Base-by-base conservation (phyloP, 139 green algal species). In the Trebouxia sp. region DNA sequence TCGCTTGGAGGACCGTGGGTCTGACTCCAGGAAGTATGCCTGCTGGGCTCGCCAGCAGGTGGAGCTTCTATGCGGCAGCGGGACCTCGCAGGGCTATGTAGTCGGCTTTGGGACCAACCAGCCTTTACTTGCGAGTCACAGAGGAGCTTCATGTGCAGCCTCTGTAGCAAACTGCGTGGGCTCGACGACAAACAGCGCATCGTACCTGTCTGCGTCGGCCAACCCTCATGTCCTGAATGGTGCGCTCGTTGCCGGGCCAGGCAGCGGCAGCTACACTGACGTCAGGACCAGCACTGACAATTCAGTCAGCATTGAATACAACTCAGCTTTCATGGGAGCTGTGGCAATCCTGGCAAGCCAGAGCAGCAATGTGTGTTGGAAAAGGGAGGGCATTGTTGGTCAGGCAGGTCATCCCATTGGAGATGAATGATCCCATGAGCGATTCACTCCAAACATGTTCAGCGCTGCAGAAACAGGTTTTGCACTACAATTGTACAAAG, bases 1-100 rank as follows among this genome's bases (percentile, higher is more conserved):
- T 47, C 32, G 47, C 12, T 4, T 41, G 4, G 28, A 47, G 45
- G 42, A 39, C 43, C 38, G 50, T 53, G 8, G 32, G 0, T 43
- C 51, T 35, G 28, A 75, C 0, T 48, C 26, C 41, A 47, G 72
- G 37, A 45, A 48, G 69, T 87, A 87, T 76, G 55, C 55, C n/a
- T 94, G 90, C 89, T 92, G 90, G 81, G 88, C 72, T 15, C 82
- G 88, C 51, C 84, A 82, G 1, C 80, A 94, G 81, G 39, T 91
- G 28, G 75, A 85, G 9, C 89, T 90, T 80, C 87, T 94, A 50
- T 72, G 93, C 56, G 91, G 90, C 2, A 83, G 85, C 39, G 76
- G 76, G 26, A 79, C 28, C 3, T 79, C 78, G 9, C 80, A 80
- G 45, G 76, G 48, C 32, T 80, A 84, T 47, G 37, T 90, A 43